These are phyloP conservation scores for Trichocomaceae sp. DNA, from an alignment of 2,329 filamentous ascomycete species.

Conservation along the genomic window DNA sequence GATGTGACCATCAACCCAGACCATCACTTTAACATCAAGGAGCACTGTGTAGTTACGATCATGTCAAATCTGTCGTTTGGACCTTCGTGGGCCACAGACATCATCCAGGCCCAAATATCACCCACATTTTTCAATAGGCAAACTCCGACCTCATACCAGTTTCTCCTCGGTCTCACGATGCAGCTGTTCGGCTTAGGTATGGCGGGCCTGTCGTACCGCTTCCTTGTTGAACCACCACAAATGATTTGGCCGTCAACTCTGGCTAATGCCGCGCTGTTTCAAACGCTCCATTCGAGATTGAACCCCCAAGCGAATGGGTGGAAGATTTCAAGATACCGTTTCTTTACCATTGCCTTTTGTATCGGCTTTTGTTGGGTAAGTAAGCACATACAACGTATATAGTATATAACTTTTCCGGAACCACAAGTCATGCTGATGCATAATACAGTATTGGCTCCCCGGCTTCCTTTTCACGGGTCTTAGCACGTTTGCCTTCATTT, in stretches of 20 bases:
- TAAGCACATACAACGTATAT: not conserved
- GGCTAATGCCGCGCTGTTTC: slow-evolving; percentile 29
- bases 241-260: slow-evolving; percentile 35
- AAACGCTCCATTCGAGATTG: slow-evolving; percentile 28
- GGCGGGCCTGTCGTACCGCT: slow-evolving; percentile 30
- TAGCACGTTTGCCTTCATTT: slow-evolving; percentile 29
- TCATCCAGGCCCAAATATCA: slow-evolving; percentile 35
- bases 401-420: not conserved
- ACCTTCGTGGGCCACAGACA: slow-evolving; percentile 33
- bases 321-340: slow-evolving; percentile 23
- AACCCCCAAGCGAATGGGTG: slow-evolving; percentile 34
- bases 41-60: slow-evolving; percentile 42
- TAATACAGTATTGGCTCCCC: slow-evolving; percentile 21
- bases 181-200: slow-evolving; percentile 36
- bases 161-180: slow-evolving; percentile 32
- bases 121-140: slow-evolving; percentile 31
- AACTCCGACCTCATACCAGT: slow-evolving; percentile 31
- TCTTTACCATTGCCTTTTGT: slow-evolving; percentile 19
- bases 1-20: slow-evolving; percentile 35
- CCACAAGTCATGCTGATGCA: not conserved
- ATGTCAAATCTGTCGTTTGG: slow-evolving; percentile 46
- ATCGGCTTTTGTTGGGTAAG: slow-evolving; percentile 19
- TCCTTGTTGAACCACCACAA: slow-evolving; percentile 31
- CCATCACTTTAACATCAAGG: slow-evolving; percentile 43
- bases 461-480: slow-evolving; percentile 26